Evolutionary conservation across 306 rosid genomes (phyloP).

Genomic region (Trifolium pratense): DNA sequence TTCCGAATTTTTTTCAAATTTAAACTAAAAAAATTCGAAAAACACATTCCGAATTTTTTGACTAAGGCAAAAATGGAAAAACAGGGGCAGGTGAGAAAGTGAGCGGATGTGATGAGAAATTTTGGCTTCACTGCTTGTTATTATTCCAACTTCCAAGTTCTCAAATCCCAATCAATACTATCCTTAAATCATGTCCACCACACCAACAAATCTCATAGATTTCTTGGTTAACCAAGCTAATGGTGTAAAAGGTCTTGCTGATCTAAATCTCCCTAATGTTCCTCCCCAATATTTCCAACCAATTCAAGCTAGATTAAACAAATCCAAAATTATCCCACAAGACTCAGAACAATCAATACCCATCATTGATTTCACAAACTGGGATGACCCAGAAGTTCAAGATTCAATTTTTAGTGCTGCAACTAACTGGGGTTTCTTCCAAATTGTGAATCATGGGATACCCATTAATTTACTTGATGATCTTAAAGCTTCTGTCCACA

Average conservation of each 20-base stretch:
- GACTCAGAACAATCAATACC: background rate
- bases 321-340: background rate
- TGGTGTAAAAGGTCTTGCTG: background rate
- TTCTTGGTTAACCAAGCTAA: no score
- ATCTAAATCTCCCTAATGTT: background rate
- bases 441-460: background rate
- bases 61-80: no score
- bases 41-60: no score
- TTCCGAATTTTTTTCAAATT: no score
- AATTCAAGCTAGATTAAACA: background rate
- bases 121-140: no score
- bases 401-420: background rate
- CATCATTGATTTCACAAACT: background rate
- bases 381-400: background rate
- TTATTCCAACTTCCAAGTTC: background rate
- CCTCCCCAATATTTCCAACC: background rate
- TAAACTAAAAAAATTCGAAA: no score
- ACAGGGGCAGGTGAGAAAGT: no score
- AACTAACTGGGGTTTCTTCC: background rate
- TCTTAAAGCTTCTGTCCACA: background rate
- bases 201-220: background rate
- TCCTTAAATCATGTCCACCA: background rate
- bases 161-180: background rate
- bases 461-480: background rate
- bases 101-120: no score